Conservation (phyloP, 768 basidiomycete genomes). For the Mycena galericulata region DNA sequence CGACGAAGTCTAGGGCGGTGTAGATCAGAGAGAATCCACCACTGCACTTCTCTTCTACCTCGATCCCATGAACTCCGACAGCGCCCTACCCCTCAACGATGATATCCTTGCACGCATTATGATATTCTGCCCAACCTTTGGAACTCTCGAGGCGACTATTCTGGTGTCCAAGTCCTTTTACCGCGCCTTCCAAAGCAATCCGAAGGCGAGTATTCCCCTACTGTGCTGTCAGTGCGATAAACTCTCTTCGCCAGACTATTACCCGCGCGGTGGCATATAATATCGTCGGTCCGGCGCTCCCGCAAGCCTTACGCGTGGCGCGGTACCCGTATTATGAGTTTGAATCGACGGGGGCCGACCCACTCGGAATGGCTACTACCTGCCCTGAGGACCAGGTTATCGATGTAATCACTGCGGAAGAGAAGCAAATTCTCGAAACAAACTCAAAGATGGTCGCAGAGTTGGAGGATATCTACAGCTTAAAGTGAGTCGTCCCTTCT, state of each 20-base stretch:
- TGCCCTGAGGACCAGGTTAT: conserved; percentile 12
- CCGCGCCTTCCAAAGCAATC: conserved; percentile 37
- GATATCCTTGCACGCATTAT: conserved; percentile 43
- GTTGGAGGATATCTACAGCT: conserved; percentile 40
- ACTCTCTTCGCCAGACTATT: conserved; percentile 21
- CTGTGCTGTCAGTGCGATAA: no score
- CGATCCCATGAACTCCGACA: conserved; percentile 8
- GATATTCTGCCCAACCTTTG: conserved; percentile 39
- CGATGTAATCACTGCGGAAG: conserved; percentile 1
- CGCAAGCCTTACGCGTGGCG: conserved; percentile 39
- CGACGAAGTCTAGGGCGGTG: no score
- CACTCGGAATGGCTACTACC: not conserved
- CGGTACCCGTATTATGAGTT: conserved; percentile 12
- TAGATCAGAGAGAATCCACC: no score
- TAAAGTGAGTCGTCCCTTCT: conserved; percentile 31
- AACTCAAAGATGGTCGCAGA: conserved; percentile 16
- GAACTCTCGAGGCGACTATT: conserved; percentile 31
- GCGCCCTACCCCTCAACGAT: conserved; percentile 35
- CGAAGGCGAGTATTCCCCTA: conserved; percentile 17
- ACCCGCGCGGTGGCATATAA: conserved; percentile 42
- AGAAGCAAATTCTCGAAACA: conserved; percentile 6
- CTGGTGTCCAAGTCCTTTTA: conserved; percentile 40
- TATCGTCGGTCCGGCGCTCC: conserved; percentile 40
- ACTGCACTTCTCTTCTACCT: no score
- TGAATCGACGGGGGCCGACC: not conserved